Conservation (phyloP, 176 grass and related monocot species). For the Carex parvula region DNA sequence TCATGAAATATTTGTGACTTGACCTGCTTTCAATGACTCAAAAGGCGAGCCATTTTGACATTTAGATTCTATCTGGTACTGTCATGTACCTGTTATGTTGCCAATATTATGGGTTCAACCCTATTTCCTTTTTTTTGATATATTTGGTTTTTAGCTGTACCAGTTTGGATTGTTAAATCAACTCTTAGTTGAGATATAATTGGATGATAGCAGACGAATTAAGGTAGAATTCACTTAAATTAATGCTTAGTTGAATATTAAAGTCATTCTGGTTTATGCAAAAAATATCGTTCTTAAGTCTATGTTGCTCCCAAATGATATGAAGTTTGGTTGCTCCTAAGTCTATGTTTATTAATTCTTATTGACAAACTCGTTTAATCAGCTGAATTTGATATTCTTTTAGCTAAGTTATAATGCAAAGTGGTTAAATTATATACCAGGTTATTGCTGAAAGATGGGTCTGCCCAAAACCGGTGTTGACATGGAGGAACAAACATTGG, state of each 20-base stretch:
- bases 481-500: conserved; percentile 66
- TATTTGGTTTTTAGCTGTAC: not conserved
- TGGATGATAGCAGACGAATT: not conserved
- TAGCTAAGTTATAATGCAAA: not conserved
- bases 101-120: not conserved
- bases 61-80: not conserved
- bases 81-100: not conserved
- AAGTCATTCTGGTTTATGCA: not conserved
- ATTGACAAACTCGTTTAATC: not conserved
- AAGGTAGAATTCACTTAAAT: not conserved
- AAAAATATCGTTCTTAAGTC: not conserved
- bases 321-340: not conserved
- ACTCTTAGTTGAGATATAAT: not conserved
- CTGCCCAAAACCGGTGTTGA: conserved; percentile 56
- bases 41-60: not conserved
- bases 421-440: conserved; percentile 28
- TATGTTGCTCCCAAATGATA: not conserved
- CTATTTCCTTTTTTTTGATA: not conserved
- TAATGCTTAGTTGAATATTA: not conserved
- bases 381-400: not conserved
- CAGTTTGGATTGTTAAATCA: not conserved
- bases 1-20: not conserved
- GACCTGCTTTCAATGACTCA: not conserved
- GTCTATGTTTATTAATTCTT: not conserved
- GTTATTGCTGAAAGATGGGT: conserved; percentile 53